Evolutionary conservation across 2,329 filamentous ascomycete species (phyloP), one percentile per base, ranked within the genome.

Genomic region (Cladosporium phlei): DNA sequence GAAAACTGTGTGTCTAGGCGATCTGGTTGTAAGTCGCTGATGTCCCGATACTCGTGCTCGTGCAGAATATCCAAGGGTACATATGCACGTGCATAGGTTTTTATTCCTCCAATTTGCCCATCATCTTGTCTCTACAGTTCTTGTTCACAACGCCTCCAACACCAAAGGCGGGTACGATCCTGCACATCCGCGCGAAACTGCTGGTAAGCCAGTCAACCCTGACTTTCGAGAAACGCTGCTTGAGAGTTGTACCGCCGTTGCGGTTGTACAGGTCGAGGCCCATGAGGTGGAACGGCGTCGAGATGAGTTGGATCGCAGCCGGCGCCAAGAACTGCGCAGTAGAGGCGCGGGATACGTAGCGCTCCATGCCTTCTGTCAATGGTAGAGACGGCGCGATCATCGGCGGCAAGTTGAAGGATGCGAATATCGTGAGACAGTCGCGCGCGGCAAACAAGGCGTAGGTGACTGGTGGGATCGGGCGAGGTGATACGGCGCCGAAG

Each of bases 371-470:
- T 30, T 48, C 46, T 12, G 51, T 49, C 49, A 61, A 22, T 3
- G 68, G 78, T 16, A 95, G 70, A 5, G 71, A 67, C 0, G 88
- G 88, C 0, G 86, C 87, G 8, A 96, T 73, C 2, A 93, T 61
- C 0, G 87, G 79, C 0, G 91, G 91, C 2, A 95, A 71, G 63
- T 96, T 96, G 76, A 96, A 97, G 10, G 82, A 87, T 4, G 88
- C 88, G 65, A 94, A 95, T 58, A 95, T 89, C 42, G 90, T 95
- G 52, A 95, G 70, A 67, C 84, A 88, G 69, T 96, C 90, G 57
- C 90, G 82, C 46, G 85, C 62, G 3, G 86, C 82, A 72, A 95
- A 96, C 48, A 95, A 79, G 1, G 76, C 71, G 67, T 89, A 93
- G 7, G 83, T 86, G 1, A 84, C 73, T 24, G 80, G 67, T 0